Conservation (phyloP, 768 basidiomycete genomes). For the Naematelia aurantialba region DNA sequence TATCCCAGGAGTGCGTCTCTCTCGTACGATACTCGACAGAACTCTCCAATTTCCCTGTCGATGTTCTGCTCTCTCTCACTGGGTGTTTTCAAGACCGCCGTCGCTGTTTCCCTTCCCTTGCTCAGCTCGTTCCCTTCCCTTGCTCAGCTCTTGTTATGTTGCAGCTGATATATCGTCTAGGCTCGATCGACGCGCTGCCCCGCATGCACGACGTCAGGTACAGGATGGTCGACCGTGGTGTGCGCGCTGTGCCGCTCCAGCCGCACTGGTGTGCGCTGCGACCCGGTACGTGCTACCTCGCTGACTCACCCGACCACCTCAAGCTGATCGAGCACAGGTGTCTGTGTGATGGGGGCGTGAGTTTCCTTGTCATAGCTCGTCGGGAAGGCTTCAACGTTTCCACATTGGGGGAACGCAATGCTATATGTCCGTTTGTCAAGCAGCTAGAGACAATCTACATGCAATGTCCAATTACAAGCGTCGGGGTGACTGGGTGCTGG, state of each 20-base stretch:
- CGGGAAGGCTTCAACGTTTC: no score
- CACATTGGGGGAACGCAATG: no score
- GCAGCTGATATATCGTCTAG: constrained; percentile 4
- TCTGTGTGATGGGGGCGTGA: not conserved
- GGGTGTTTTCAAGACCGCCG: not conserved
- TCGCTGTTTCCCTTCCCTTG: not conserved
- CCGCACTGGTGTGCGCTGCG: constrained; percentile 70
- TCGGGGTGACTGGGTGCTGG: not conserved
- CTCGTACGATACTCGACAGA: not conserved
- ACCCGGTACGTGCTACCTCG: constrained; percentile 53
- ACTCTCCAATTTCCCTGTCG: not conserved
- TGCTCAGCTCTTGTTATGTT: not conserved
- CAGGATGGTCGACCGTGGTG: constrained; percentile 62
- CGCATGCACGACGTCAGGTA: constrained; percentile 63
- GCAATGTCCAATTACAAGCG: not conserved
- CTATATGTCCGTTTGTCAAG: not conserved
- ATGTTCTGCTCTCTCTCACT: not conserved
- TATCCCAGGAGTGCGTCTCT: constrained; percentile 27
- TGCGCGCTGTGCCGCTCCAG: constrained; percentile 62
- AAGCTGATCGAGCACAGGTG: not conserved
- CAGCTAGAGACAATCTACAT: not conserved
- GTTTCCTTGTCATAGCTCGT: no score
- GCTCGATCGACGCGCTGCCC: constrained; percentile 57
- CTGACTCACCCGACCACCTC: no score
- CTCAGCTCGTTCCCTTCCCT: not conserved